These are phyloP conservation scores for Chrysosporium queenslandicum DNA, from an alignment of 2,329 filamentous ascomycete species.

Conservation along the genomic window DNA sequence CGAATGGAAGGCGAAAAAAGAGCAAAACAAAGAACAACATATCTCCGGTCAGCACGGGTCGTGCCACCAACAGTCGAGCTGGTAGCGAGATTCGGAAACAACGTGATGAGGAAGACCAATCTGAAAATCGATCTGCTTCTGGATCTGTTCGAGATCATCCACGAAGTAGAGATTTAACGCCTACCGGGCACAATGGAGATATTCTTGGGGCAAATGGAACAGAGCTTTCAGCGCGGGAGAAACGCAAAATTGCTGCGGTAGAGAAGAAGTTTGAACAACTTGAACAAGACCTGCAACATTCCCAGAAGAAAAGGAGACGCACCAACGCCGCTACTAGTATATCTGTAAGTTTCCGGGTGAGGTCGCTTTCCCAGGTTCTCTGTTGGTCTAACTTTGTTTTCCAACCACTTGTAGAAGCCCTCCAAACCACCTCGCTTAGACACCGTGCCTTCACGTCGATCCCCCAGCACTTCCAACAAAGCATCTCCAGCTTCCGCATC, in stretches of 20 bases:
- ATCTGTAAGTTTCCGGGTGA: neutral
- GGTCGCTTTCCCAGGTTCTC: too few relatives aligned
- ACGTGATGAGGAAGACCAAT: conserved; percentile 46
- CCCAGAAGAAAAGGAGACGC: conserved; percentile 42
- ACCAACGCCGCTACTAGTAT: neutral
- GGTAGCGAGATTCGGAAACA: conserved; percentile 48
- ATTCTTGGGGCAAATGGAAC: conserved; percentile 32
- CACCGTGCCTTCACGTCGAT: conserved; percentile 21
- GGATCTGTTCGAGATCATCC: conserved; percentile 48
- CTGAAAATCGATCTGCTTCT: conserved; percentile 48
- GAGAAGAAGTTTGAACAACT: conserved; percentile 54
- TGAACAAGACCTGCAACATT: conserved; percentile 45
- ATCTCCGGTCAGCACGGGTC: conserved; percentile 46
- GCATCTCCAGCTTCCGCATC: conserved; percentile 23
- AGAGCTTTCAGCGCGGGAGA: conserved; percentile 52
- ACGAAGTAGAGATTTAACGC: conserved; percentile 52
- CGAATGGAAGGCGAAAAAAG: conserved; percentile 41
- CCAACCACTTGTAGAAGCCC: too few relatives aligned
- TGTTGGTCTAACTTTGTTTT: too few relatives aligned
- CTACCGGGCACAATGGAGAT: conserved; percentile 44
- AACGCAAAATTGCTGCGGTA: conserved; percentile 52
- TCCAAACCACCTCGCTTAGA: conserved; percentile 21
- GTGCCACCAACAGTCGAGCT: conserved; percentile 47
- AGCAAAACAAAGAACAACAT: conserved; percentile 37
- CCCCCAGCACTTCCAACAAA: conserved; percentile 30